A percentile compares a stretch with the other conserved stretches of the same genome.
Evolutionary conservation across 176 grass and related monocot species (phyloP).

Genomic region (Pontederia crassipes): DNA sequence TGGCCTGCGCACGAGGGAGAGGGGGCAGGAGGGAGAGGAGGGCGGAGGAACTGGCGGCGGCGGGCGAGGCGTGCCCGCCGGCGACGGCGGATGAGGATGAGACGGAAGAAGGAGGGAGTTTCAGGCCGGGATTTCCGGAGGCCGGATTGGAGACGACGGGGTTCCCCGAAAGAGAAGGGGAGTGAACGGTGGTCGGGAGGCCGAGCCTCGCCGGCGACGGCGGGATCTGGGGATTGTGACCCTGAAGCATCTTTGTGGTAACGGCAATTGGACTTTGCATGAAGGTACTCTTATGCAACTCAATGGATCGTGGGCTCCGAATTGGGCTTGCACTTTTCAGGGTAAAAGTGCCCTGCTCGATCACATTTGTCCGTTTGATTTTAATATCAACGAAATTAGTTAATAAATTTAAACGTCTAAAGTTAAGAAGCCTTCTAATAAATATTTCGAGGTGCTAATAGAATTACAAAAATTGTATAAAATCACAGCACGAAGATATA

Average conservation of each 20-base stretch:
- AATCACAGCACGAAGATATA: no score
- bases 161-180: slow-evolving; percentile 30
- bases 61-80: neutral
- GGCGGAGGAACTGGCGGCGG: slow-evolving; percentile 35
- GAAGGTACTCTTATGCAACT: no score
- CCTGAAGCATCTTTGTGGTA: slow-evolving; percentile 38
- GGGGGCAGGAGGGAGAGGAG: slow-evolving; percentile 82
- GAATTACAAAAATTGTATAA: no score
- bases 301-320: no score
- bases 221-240: slow-evolving; percentile 31
- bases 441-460: no score
- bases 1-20: slow-evolving; percentile 72
- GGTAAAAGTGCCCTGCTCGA: no score
- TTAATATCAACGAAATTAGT: no score
- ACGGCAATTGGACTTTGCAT: no score
- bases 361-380: no score
- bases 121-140: neutral
- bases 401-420: no score
- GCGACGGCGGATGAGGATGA: neutral
- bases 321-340: no score
- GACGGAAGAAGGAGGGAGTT: neutral
- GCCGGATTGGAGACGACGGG: slow-evolving; percentile 47
- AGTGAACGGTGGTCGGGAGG: slow-evolving; percentile 34
- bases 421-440: no score
- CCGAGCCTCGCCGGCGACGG: slow-evolving; percentile 74